phyloP scores from a whole-genome alignment of 345 rosid genomes.

The Moricandia moricandioides region DNA sequence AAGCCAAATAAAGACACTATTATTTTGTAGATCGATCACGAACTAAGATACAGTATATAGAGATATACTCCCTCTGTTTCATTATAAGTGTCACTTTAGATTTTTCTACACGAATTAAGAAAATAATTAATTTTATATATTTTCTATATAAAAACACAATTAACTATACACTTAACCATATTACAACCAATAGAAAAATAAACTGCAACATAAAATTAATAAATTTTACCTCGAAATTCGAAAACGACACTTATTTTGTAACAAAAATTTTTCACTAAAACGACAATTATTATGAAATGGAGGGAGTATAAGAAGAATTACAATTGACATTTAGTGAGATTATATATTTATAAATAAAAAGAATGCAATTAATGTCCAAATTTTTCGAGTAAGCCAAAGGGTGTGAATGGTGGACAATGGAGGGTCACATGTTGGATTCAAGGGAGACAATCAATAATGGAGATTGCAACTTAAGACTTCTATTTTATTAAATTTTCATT shows the following conservation, averaged over 20 bases:
- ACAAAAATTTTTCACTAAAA: too few relatives aligned
- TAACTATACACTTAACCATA: too few relatives aligned
- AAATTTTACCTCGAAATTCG: too few relatives aligned
- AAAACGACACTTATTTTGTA: too few relatives aligned
- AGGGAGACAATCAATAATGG: conserved; percentile 61
- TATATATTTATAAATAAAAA: background rate
- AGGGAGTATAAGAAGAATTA: background rate
- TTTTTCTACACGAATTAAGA: too few relatives aligned
- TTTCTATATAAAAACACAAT: too few relatives aligned
- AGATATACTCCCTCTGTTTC: too few relatives aligned
- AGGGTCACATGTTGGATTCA: conserved; percentile 52
- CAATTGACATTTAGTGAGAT: background rate
- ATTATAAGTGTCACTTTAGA: too few relatives aligned
- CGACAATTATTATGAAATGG: too few relatives aligned
- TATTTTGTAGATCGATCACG: background rate
- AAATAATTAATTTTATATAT: too few relatives aligned
- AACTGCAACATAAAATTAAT: too few relatives aligned
- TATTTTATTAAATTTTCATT: conserved; percentile 5
- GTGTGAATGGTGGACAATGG: conserved; percentile 50
- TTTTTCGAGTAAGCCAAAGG: conserved; percentile 13
- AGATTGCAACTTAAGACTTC: conserved; percentile 36
- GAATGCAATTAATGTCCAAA: background rate
- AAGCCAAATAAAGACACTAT: background rate
- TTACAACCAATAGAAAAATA: too few relatives aligned
- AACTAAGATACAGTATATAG: background rate